Conservation (phyloP, 345 rosid genomes). For the Eucalyptus guilfoylei region DNA sequence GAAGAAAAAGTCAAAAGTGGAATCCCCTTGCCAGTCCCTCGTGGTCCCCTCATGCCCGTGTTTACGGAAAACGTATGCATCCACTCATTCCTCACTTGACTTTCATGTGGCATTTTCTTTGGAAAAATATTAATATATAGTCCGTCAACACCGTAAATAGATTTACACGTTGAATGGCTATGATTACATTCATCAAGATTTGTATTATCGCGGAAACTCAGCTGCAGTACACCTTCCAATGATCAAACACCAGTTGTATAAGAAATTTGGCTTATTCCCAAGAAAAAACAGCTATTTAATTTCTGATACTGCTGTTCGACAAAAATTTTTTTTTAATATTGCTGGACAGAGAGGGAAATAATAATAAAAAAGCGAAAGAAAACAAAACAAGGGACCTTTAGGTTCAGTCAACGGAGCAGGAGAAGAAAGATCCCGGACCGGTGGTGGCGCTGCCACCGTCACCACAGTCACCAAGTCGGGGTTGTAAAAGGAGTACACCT, state of each 20-base stretch:
- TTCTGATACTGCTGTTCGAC: not conserved
- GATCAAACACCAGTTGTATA: no score
- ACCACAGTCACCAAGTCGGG: not conserved
- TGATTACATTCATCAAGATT: not conserved
- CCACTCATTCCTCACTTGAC: not conserved
- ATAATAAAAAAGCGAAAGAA: not conserved
- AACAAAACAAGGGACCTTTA: not conserved
- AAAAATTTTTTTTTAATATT: no score
- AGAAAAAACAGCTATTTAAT: not conserved
- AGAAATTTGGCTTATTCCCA: not conserved
- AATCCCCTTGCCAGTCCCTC: not conserved
- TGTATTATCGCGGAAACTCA: no score
- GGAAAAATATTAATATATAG: no score
- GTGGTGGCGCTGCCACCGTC: not conserved
- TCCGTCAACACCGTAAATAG: not conserved
- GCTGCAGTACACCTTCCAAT: no score
- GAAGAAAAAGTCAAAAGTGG: no score
- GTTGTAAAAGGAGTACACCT: slow-evolving; percentile 1
- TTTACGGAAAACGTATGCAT: not conserved
- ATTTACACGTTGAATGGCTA: not conserved
- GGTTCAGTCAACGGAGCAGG: not conserved
- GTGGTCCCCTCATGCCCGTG: not conserved
- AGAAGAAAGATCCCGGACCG: not conserved
- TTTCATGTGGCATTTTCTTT: not conserved
- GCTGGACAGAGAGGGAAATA: not conserved